phyloP scores from a whole-genome alignment of 1,139 yeast species.

The Nematodospora anomalae region DNA sequence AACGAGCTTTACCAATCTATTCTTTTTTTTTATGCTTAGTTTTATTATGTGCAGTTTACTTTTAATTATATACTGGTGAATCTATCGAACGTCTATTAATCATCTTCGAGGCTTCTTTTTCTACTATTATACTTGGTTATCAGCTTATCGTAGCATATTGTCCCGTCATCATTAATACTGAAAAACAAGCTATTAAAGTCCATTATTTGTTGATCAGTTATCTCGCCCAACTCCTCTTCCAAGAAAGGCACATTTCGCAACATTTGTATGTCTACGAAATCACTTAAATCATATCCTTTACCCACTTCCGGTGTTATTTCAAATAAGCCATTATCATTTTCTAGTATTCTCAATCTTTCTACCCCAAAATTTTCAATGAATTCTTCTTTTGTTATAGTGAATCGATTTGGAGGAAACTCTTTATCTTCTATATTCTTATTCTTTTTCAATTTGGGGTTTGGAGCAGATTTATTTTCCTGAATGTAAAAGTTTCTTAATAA shows the following conservation, averaged over 20 bases:
- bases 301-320: conserved; percentile 35
- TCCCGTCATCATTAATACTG: conserved; percentile 25
- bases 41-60: neutral
- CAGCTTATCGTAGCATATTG: conserved; percentile 25
- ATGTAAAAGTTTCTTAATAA: conserved; percentile 79
- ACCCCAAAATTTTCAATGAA: conserved; percentile 30
- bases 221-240: conserved; percentile 16
- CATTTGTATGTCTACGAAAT: conserved; percentile 20
- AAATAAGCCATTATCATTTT: conserved; percentile 10
- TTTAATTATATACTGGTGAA: too few species aligned
- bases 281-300: conserved; percentile 27
- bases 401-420: conserved; percentile 53
- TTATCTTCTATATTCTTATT: conserved; percentile 69
- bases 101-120: conserved; percentile 12
- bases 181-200: conserved; percentile 33
- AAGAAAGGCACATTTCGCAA: conserved; percentile 25
- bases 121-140: conserved; percentile 23
- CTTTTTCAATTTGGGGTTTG: conserved; percentile 73
- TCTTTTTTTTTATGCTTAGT: neutral
- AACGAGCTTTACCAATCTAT: neutral
- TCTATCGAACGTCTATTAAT: too few species aligned
- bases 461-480: conserved; percentile 83
- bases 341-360: conserved; percentile 19
- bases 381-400: conserved; percentile 20
- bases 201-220: conserved; percentile 22